Evolutionary conservation across 2,329 filamentous ascomycete genomes (phyloP), one percentile per base, ranked within the genome.

Genomic region (Aspergillus vadensis): DNA sequence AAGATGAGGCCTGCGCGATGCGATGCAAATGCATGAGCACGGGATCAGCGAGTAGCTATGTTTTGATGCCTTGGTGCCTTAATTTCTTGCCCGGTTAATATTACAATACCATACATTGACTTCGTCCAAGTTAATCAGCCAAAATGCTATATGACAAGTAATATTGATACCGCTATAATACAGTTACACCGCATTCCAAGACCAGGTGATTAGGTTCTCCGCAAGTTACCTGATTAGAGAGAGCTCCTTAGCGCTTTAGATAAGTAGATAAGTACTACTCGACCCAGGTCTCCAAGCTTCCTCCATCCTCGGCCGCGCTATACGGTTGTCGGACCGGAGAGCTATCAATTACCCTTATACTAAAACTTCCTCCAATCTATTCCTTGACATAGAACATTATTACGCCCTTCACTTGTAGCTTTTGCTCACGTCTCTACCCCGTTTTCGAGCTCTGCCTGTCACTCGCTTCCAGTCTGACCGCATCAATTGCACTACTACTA

Each of bases 21-120:
- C 63, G 60, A 66, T 65, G 64, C 63, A 65, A 67, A 66, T 63
- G 63, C 58, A 63, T 52, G 58, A 65, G 58, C 51, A 57, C 62
- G 38, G 53, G 51, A 63, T 47, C 59, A 64, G 62, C 59, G 62
- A 54, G 63, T 61, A 61, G 61, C 61, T 66, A 59, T 23, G 49
- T 21, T 51, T 69, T 59, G 21, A n/a, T 55, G 62, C 58, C 62
- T 65, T 54, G 32, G 10, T 66, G 63, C 67, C 68, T 69, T 27
- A n/a, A n/a, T 27, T 4, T 19, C 3, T 5, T 27, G 44, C 5
- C 15, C 12, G 15, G n/a, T 9, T 48, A 15, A 23, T 1, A 3
- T 27, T 49, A 49, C 44, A 14, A n/a, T 15, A 23, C 23, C 15
- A 30, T 49, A 30, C 23, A 10, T 15, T 5, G 3, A 4, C 9